These are phyloP conservation scores for Neurospora discreta DNA, from an alignment of 495 filamentous ascomycete genomes.

Conservation along the genomic window DNA sequence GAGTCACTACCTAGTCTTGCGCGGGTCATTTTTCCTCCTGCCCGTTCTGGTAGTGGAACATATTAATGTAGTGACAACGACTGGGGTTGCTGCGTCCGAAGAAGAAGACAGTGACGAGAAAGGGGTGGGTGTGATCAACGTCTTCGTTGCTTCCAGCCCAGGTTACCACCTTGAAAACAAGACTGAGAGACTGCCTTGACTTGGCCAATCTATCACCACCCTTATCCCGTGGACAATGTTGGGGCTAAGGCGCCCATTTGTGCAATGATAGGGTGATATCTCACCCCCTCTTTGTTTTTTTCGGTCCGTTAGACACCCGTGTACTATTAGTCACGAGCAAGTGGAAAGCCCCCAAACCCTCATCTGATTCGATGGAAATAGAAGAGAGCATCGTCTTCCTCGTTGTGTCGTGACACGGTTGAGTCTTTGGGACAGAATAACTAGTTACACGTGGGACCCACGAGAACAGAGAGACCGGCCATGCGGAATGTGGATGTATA, in stretches of 20 bases:
- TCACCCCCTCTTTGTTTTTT: background rate
- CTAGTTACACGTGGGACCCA: background rate
- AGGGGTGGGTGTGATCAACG: background rate
- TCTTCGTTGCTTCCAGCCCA: background rate
- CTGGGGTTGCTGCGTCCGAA: background rate
- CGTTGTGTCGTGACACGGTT: background rate
- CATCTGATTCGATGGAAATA: background rate
- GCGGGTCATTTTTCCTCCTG: background rate
- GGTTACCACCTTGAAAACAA: background rate
- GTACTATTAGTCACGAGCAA: background rate
- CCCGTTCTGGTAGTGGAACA: background rate
- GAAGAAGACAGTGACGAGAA: background rate
- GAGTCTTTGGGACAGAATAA: background rate
- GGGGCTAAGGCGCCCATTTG: background rate
- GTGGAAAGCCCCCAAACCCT: background rate
- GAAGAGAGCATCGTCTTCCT: background rate
- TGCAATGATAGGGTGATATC: background rate
- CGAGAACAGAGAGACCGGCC: background rate
- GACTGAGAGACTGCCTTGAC: background rate
- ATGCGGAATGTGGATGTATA: background rate
- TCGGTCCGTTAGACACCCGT: background rate
- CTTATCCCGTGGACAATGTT: background rate
- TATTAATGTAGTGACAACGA: background rate
- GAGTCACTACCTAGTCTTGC: background rate
- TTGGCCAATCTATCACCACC: background rate